A percentile compares a stretch with the other conserved stretches of the same genome.
Evolutionary conservation across 495 filamentous ascomycete species (phyloP).

Genomic region (Penicillium samsonianum): DNA sequence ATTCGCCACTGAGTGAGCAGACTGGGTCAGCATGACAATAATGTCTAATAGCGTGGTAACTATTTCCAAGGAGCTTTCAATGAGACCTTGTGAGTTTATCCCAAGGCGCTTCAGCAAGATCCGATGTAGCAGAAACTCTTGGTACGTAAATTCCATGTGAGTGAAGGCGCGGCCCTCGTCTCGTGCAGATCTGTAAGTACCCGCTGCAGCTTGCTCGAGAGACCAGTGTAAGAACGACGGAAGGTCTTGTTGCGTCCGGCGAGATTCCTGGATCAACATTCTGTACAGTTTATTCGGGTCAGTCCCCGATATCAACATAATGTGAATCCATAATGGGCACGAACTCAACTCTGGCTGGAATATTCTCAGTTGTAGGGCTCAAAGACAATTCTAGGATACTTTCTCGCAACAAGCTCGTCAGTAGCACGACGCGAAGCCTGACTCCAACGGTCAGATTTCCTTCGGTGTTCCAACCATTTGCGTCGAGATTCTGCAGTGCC

Average conservation of each 20-base stretch:
- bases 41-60: neutral
- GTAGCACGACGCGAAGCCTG: slow-evolving; percentile 3
- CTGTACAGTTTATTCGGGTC: neutral
- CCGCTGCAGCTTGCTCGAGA: neutral
- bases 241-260: neutral
- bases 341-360: neutral
- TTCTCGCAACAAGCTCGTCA: slow-evolving; percentile 9
- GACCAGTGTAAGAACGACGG: neutral
- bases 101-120: slow-evolving; percentile 4
- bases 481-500: neutral
- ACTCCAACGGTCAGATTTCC: slow-evolving; percentile 2
- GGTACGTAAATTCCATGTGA: slow-evolving; percentile 3
- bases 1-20: neutral
- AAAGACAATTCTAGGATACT: slow-evolving; percentile 16
- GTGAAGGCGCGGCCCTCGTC: slow-evolving; percentile 3
- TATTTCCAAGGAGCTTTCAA: slow-evolving; percentile 1
- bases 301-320: neutral
- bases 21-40: neutral
- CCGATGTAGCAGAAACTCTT: slow-evolving; percentile 2
- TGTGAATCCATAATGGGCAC: neutral
- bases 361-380: slow-evolving; percentile 4
- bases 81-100: neutral
- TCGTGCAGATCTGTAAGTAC: neutral
- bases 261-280: neutral
- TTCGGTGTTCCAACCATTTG: slow-evolving; percentile 14